Evolutionary conservation across 352 stramenopile genomes (phyloP), one percentile per base, ranked within the genome.

Genomic region (Pythium volutum): DNA sequence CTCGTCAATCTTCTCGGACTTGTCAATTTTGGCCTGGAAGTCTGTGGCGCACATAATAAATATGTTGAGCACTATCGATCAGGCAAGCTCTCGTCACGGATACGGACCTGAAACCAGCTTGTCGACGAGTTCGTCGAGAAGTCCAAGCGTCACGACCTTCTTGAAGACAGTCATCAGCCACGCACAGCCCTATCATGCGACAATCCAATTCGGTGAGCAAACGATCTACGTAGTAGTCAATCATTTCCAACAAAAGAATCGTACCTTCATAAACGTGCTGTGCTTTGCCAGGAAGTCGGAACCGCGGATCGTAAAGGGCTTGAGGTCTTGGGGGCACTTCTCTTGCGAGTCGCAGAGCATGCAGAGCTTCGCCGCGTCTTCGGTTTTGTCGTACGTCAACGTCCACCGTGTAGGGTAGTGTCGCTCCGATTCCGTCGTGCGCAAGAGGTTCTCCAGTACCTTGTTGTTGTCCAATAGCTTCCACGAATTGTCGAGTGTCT

Each of bases 41-140:
- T n/a, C 53, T 59, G 16, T 33, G 26, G 29, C 39, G 51, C 22
- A 51, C 39, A 34, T 34, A 34, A 34, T 34, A 34, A 51, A 31
- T 11, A 51, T 22, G 38, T n/a, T 59, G 41, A 59, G 53, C 29
- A 51, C 53, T 51, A 51, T 50, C 41, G 41, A 59, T 42, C 53
- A 49, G 41, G 42, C 14, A 33, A 42, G 41, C 26, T 43, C n/a
- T 51, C 38, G 52, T 27, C 39, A 51, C 26, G 29, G 23, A 43
- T 38, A 59, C 53, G 41, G 39, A 59, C 53, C 53, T 51, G 39
- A 51, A 31, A 33, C 15, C 26, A 59, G 5, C 41, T 51, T 51
- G 15, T 43, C 39, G 2, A 59, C 39, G 39, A 59, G 10, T 55
- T 41, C 23, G 16, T 55, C 23, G 27, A 55, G 14, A 8, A 29